Evolutionary conservation across 805 yeast genomes (phyloP), one percentile per base, ranked within the genome.

Genomic region (Lachancea fermentati): DNA sequence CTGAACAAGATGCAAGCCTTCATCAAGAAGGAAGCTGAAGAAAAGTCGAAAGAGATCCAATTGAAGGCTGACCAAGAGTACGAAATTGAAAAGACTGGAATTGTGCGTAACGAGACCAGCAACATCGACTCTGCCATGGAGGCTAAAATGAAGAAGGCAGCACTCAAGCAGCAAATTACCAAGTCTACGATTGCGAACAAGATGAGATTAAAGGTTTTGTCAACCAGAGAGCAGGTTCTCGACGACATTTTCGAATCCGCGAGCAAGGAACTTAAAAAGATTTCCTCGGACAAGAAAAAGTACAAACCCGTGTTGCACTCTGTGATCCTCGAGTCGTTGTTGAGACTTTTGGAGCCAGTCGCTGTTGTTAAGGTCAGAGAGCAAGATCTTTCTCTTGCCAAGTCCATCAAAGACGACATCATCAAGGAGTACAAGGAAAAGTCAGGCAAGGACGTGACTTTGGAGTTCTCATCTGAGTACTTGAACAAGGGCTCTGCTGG

Each of bases 21-120:
- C 80, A 93, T 93, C 76, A 86, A 84, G 70, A 93, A 91, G 77
- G 99, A 93, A 71, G 99, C 99, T 30, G 95, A 89, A 58, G 99
- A 93, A 67, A 93, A 93, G 71, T 96, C 97, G 52, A 86, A 85
- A 65, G 99, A 93, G 68, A 88, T 93, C 60, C 81, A 76, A 63
- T 73, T 93, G 57, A 94, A 93, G 72, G 96, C 97, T 32, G 96
- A 94, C 63, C 98, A 93, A 67, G 99, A 93, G 70, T 93, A 91
- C 63, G 97, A 93, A 67, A 89, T 93, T 57, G 98, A 93, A 65
- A 93, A 93, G 73, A 91, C 96, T 16, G 79, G 87, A 43, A 80
- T 93, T 58, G 97, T 93, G 44, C 85, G 97, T 59, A 75, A 87
- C 11, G 98, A 93, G 68, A 84, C 84, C 42, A 81, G 93, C 37